Evolutionary conservation across 2,329 filamentous ascomycete genomes (phyloP), one percentile per base, ranked within the genome.

Genomic region (Fusarium mundagurra): DNA sequence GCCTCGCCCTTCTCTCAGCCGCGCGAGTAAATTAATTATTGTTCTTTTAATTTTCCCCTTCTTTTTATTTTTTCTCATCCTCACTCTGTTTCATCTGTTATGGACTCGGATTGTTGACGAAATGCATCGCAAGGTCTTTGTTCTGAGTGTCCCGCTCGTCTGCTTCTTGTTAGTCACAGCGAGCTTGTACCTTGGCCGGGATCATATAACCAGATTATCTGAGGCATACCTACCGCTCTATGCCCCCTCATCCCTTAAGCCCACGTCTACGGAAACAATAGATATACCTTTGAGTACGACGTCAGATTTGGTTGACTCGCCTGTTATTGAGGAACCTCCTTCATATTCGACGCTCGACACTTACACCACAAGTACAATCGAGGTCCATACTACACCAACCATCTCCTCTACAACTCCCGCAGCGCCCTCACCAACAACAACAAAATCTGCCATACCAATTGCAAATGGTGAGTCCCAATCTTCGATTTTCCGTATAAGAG

Each of bases 41-140:
- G 20, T 38, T 47, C 39, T 43, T 29, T 53, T n/a, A 44, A 36
- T 27, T 43, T 53, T 47, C 34, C 39, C 45, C 54, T 50, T 61
- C 33, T 41, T 5, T n/a, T n/a, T n/a, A 29, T 7, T 16, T 12
- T 22, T 9, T 20, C 39, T 58, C 24, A 33, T n/a, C 41, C n/a
- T 44, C 33, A 27, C 39, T 36, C n/a, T 38, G 44, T 29, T 41
- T 29, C 18, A 44, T 24, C 55, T 55, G 39, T 51, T 31, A 69
- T 59, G 61, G 39, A 17, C 36, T 53, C 31, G 12, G 13, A 36
- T 33, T 33, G 24, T n/a, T 73, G 48, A 64, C 33, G 69, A 71
- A 60, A 77, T 77, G 75, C 71, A 74, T 74, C 75, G 61, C 59
- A 72, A 43, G 57, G 38, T 71, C 44, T 54, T 77, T 27, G 57